Percentiles rank a stretch among this genome's conserved stretches.
phyloP scores from a whole-genome alignment of 1,139 yeast species.

The Geotrichum europaeum region DNA sequence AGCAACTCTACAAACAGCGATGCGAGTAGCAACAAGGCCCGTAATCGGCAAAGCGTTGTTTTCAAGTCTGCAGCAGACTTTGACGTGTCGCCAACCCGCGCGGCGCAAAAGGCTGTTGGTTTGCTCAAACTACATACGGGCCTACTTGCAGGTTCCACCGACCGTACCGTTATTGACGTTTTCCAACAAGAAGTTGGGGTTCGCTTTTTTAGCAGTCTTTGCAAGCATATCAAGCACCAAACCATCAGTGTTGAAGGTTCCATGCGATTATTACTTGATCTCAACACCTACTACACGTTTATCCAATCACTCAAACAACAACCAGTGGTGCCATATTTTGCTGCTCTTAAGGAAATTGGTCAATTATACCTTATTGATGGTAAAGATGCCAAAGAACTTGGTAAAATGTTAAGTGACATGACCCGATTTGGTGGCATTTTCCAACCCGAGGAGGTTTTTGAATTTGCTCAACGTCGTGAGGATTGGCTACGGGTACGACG shows the following conservation, averaged over 20 bases:
- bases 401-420: conserved; percentile 74
- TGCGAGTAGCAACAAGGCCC: background rate
- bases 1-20: background rate
- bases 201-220: conserved; percentile 69
- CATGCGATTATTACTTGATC: conserved; percentile 48
- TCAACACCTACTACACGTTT: conserved; percentile 72
- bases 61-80: conserved; percentile 11
- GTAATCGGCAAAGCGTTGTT: conserved; percentile 3
- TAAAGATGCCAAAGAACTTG: conserved; percentile 75
- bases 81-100: conserved; percentile 61
- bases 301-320: conserved; percentile 59
- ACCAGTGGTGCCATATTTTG: conserved; percentile 67
- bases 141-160: conserved; percentile 76
- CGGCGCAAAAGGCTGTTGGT: conserved; percentile 59
- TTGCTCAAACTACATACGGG: conserved; percentile 70
- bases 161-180: conserved; percentile 80
- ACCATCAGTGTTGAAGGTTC: conserved; percentile 70
- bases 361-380: conserved; percentile 73
- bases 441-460: conserved; percentile 88
- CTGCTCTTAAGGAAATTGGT: conserved; percentile 77
- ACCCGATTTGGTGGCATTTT: conserved; percentile 85
- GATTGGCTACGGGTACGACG: conserved; percentile 76
- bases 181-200: conserved; percentile 93
- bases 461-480: conserved; percentile 78
- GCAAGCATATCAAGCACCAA: conserved; percentile 64